Conservation (phyloP, 2,329 filamentous ascomycete species). For the Pseudogymnoascus sp. region DNA sequence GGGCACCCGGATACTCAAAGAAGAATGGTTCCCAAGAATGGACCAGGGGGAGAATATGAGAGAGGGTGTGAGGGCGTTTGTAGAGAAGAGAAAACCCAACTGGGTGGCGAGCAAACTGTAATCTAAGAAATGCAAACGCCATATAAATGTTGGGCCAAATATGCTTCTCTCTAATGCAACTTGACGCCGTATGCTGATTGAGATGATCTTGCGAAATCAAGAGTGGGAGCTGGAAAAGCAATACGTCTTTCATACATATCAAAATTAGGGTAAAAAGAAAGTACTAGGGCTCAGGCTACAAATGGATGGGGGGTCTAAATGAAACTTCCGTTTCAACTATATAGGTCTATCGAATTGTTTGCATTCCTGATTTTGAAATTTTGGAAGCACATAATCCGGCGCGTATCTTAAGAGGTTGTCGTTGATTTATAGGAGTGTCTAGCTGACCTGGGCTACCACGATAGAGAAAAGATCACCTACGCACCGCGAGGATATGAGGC, state of each 20-base stretch:
- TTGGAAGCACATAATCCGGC: too few relatives aligned
- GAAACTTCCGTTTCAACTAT: too few relatives aligned
- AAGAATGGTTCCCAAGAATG: constrained; percentile 50
- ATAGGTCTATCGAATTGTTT: too few relatives aligned
- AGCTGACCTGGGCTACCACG: too few relatives aligned
- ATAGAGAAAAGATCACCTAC: neutral
- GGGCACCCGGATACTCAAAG: constrained; percentile 44
- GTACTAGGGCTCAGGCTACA: too few relatives aligned
- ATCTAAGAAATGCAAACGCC: constrained; percentile 10
- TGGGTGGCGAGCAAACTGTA: constrained; percentile 59
- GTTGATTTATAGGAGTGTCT: neutral
- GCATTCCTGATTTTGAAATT: too few relatives aligned
- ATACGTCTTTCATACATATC: neutral
- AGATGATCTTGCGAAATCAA: neutral
- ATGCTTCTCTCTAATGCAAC: neutral
- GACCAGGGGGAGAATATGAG: constrained; percentile 62
- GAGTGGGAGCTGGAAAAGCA: neutral
- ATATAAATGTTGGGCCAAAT: neutral
- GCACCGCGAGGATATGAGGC: neutral
- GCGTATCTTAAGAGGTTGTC: too few relatives aligned
- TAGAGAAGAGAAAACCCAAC: constrained; percentile 61
- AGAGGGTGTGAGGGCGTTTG: constrained; percentile 67
- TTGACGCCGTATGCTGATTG: neutral
- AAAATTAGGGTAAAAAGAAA: too few relatives aligned
- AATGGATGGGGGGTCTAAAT: too few relatives aligned